phyloP scores from a whole-genome alignment of 176 grass and related monocot species.

The Poa pratensis region DNA sequence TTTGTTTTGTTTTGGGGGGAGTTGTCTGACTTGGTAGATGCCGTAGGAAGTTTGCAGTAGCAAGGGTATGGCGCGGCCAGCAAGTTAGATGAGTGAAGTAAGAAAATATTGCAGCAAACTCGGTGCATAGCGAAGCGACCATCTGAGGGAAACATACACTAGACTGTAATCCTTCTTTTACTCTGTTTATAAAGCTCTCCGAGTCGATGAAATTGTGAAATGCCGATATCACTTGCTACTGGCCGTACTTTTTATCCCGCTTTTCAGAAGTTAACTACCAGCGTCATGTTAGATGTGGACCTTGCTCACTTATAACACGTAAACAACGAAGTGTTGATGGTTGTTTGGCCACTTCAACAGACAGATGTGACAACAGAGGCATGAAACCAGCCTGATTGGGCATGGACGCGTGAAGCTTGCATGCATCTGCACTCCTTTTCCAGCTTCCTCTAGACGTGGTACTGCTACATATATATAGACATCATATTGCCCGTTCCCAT shows the following conservation, averaged over 20 bases:
- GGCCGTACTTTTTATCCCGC: no score
- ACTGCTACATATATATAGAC: background rate
- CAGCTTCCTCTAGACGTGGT: background rate
- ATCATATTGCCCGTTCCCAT: background rate
- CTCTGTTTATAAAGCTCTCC: background rate
- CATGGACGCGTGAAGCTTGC: constrained; percentile 16
- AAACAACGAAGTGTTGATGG: no score
- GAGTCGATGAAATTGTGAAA: background rate
- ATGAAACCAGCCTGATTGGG: constrained; percentile 8
- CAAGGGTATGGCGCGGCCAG: background rate
- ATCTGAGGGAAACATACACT: background rate
- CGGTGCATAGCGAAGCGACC: background rate
- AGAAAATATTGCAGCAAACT: background rate
- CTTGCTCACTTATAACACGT: no score
- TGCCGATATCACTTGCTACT: background rate
- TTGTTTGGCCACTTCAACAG: background rate
- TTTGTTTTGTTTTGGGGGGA: background rate
- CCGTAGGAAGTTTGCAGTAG: constrained; percentile 6
- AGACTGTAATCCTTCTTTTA: background rate
- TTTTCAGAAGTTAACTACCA: no score
- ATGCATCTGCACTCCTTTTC: background rate
- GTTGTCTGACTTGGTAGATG: constrained; percentile 11
- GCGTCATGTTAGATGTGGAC: no score
- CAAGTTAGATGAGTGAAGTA: background rate
- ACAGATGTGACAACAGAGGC: background rate